Evolutionary conservation across 805 yeast genomes (phyloP).

Genomic region (Cyberlindnera veronae): DNA sequence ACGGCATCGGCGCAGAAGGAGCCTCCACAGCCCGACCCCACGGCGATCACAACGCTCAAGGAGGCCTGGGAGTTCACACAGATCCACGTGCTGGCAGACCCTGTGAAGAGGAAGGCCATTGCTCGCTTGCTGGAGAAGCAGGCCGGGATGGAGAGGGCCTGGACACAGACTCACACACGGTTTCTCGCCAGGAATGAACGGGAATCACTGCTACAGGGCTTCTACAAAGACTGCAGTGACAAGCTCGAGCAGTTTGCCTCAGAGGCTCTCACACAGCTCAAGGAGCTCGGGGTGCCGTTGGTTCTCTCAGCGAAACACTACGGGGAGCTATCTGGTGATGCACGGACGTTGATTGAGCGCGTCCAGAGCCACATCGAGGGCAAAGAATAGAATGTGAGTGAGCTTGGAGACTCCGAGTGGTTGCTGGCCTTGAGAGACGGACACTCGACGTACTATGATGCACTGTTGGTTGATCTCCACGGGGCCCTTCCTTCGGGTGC

Average conservation of each 20-base stretch:
- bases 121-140: conserved; percentile 5
- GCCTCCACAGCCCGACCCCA: not conserved
- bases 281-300: conserved; percentile 8
- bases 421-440: conserved; percentile 2
- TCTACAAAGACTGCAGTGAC: conserved; percentile 3
- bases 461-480: conserved; percentile 15
- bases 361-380: conserved; percentile 5
- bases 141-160: conserved; percentile 1
- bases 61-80: conserved; percentile 9
- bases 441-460: conserved; percentile 30
- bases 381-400: conserved; percentile 20
- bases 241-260: conserved; percentile 7
- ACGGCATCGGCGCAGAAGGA: too few relatives aligned
- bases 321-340: conserved; percentile 3
- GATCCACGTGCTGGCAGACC: not conserved
- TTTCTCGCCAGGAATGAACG: not conserved
- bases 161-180: conserved; percentile 2
- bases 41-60: not conserved
- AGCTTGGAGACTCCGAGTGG: conserved; percentile 31
- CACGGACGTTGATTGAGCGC: conserved; percentile 2
- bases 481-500: not conserved
- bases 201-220: not conserved
- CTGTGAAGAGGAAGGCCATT: not conserved
- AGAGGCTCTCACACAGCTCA: conserved; percentile 3
- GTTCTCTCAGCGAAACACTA: conserved; percentile 2